Evolutionary conservation across 768 basidiomycete genomes (phyloP).

Genomic region (Paxillus ammoniavirescens): DNA sequence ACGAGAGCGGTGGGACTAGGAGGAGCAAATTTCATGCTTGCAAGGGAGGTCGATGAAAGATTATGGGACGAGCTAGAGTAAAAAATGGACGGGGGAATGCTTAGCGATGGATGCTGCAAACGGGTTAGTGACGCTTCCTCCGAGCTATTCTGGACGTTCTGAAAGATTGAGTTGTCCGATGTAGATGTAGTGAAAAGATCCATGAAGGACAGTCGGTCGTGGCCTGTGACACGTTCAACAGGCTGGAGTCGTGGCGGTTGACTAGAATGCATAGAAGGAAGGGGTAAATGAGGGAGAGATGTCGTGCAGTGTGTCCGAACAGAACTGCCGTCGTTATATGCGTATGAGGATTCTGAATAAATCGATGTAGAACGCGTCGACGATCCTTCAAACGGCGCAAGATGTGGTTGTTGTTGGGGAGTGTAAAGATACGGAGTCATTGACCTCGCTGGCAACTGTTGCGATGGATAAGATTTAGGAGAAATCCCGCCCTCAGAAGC

Average conservation of each 20-base stretch:
- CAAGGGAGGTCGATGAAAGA: slow-evolving; percentile 23
- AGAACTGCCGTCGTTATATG: slow-evolving; percentile 35
- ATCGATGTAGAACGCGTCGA: slow-evolving; percentile 25
- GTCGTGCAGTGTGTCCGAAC: slow-evolving; percentile 38
- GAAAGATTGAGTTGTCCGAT: slow-evolving; percentile 10
- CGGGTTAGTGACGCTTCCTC: slow-evolving; percentile 7
- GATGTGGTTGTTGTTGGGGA: not conserved
- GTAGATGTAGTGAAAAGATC: slow-evolving; percentile 39
- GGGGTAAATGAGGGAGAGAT: slow-evolving; percentile 29
- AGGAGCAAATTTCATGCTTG: slow-evolving; percentile 32
- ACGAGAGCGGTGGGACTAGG: slow-evolving; percentile 21
- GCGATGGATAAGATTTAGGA: slow-evolving; percentile 13
- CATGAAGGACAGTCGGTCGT: slow-evolving; percentile 46
- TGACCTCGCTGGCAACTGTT: slow-evolving; percentile 18
- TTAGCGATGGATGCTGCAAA: slow-evolving; percentile 17
- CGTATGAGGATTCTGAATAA: slow-evolving; percentile 29
- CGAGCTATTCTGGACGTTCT: slow-evolving; percentile 1
- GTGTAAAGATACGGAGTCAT: slow-evolving; percentile 16
- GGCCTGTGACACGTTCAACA: slow-evolving; percentile 24
- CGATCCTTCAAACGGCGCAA: slow-evolving; percentile 5
- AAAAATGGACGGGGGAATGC: slow-evolving; percentile 16
- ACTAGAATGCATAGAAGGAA: slow-evolving; percentile 21
- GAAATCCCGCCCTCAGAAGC: slow-evolving; percentile 1
- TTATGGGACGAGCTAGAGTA: slow-evolving; percentile 15
- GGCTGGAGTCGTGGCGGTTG: slow-evolving; percentile 14